A percentile compares a stretch with the other conserved stretches of the same genome.
Evolutionary conservation across 2,329 filamentous ascomycete genomes (phyloP).

Genomic region (Arthrobotrys musiformis): DNA sequence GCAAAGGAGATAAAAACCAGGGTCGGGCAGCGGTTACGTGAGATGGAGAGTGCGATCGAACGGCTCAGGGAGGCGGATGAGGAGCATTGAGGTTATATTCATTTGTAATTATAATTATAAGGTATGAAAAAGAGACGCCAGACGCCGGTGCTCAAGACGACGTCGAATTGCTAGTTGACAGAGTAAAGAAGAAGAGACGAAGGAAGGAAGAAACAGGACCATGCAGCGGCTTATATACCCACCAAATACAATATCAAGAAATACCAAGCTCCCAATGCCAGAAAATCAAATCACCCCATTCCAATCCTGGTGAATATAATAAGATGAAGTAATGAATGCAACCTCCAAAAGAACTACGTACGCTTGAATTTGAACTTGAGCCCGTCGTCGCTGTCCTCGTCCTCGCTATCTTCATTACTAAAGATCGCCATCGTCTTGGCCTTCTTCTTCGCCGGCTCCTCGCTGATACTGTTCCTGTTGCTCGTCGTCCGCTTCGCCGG

Average conservation of each 20-base stretch:
- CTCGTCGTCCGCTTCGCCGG: conserved; percentile 41
- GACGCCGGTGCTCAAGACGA: too few species aligned
- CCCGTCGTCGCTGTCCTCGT: conserved; percentile 59
- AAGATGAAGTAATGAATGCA: not conserved
- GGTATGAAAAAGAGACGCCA: too few species aligned
- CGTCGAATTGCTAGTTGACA: not conserved
- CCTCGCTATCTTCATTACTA: conserved; percentile 53
- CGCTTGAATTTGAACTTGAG: conserved; percentile 59
- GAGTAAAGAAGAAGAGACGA: not conserved
- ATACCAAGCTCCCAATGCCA: too few species aligned
- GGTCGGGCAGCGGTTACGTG: conserved; percentile 67
- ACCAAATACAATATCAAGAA: too few species aligned
- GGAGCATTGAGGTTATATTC: conserved; percentile 61
- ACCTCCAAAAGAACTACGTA: too few species aligned
- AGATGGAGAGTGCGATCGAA: conserved; percentile 67
- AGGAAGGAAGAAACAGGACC: not conserved
- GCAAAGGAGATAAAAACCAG: conserved; percentile 67
- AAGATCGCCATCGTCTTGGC: conserved; percentile 57
- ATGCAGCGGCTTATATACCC: not conserved
- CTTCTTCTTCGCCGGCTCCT: conserved; percentile 56
- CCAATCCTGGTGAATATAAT: too few species aligned
- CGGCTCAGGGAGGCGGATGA: conserved; percentile 68
- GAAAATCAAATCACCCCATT: not conserved
- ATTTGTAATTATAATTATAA: not conserved
- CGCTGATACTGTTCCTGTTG: conserved; percentile 43